Evolutionary conservation across 169 alveolate genomes (phyloP).

Genomic region (Babesia divergens): DNA sequence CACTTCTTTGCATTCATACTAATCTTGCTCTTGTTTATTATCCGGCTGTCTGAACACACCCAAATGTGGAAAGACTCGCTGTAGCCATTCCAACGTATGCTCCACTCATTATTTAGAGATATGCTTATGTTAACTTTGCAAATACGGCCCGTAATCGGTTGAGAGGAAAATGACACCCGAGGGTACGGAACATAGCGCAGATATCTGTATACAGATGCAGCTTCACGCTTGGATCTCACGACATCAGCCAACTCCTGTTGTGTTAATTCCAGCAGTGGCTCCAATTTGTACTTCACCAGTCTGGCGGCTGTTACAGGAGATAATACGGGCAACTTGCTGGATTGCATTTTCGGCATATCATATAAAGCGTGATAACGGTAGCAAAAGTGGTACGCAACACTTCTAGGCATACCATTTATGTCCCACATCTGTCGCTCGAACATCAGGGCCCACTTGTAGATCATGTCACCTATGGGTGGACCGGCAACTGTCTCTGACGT

Average conservation of each 20-base stretch:
- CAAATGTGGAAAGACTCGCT: slow-evolving; percentile 51
- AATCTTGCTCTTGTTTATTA: slow-evolving; percentile 23
- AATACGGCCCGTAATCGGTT: slow-evolving; percentile 85
- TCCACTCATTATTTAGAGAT: slow-evolving; percentile 84
- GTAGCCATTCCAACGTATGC: slow-evolving; percentile 87
- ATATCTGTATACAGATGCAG: slow-evolving; percentile 62
- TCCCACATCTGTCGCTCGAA: slow-evolving; percentile 79
- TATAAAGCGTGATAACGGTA: slow-evolving; percentile 51
- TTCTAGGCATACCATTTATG: slow-evolving; percentile 79
- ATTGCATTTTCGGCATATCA: slow-evolving; percentile 28
- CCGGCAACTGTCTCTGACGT: slow-evolving; percentile 77
- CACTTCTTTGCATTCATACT: background rate
- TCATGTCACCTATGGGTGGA: slow-evolving; percentile 76
- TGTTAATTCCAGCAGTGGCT: slow-evolving; percentile 51
- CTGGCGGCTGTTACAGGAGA: slow-evolving; percentile 34
- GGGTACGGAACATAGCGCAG: slow-evolving; percentile 84
- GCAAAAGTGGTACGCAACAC: slow-evolving; percentile 75
- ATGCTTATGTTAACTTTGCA: slow-evolving; percentile 78
- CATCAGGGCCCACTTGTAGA: slow-evolving; percentile 73
- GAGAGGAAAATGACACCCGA: slow-evolving; percentile 68
- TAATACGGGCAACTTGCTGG: slow-evolving; percentile 46
- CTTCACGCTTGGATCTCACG: slow-evolving; percentile 64
- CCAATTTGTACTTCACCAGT: slow-evolving; percentile 58
- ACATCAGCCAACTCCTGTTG: slow-evolving; percentile 49
- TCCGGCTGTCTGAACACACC: slow-evolving; percentile 44